Base-by-base conservation (phyloP, 192 early-diverging fungal species). In the Mortierella alpina region DNA sequence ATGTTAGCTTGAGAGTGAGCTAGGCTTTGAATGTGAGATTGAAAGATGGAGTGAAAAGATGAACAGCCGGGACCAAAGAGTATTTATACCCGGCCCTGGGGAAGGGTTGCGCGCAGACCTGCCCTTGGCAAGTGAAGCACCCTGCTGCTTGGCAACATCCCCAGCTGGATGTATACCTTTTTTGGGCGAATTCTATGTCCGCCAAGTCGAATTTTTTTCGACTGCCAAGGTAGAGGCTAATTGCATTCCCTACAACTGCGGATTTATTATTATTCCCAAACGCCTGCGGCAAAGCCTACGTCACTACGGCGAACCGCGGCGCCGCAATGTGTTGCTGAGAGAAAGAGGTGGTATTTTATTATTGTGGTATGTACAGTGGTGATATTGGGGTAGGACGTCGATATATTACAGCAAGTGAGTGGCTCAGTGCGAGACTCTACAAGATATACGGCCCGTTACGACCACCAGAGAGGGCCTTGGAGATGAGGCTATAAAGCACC, bases 401-500 rank as follows among this genome's bases (percentile, higher is more conserved):
- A 1, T 31, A 3, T 31, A 31, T 31, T 31, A 3, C 31, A 31
- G 31, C 31, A 31, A 50, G 31, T 15, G 56, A 23, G 10, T 14
- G 56, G 23, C 18, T 18, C 22, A 18, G 6, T 15, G 5, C 17
- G 56, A 9, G 17, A 11, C n/a, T 31, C 31, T 31, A 31, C 31
- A 31, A 31, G 3, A 31, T 31, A 31, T 31, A 31, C 1, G 31
- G 31, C 31, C 31, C 31, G 31, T n/a, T 52, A 20, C 53, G 59
- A 7, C 68, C 68, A 23, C 57, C 68, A 41, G 67, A 46, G 23
- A 58, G 23, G 56, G 56, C 56, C 31, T 31, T 31, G 31, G 31
- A 31, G 31, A 31, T 31, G 31, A 31, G 31, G 31, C 31, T 49
- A 22, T 63, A 23, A 22, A 12, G 47, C 62, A 63, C 50, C 18